Base-by-base conservation (phyloP, 306 rosid genomes). In the Canavalia ensiformis region DNA sequence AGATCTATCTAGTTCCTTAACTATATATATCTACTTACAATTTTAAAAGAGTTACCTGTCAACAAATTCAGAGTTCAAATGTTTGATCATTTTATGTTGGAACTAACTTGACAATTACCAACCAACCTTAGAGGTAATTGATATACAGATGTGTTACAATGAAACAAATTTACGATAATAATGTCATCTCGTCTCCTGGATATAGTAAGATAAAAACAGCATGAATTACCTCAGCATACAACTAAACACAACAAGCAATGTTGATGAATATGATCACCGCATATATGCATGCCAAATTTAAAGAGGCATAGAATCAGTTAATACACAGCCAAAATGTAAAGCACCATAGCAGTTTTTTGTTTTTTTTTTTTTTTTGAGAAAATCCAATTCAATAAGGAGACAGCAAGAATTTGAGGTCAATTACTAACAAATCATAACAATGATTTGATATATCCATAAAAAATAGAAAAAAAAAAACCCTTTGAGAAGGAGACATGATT, bases 131-230 rank as follows among this genome's bases (percentile, higher is more conserved):
- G 30, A 64, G 62, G 10, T 76, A 58, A 44, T 13, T 79, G 75
- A 67, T 73, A 78, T 4, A 59, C 30, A 55, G 78, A 12, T 59
- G 28, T 42, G 28, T 37, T 30, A 74, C 34, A 71, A 60, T 10
- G 8, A 51, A 69, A 44, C 66, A 68, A 52, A 78, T 54, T 51
- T 57, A 18, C 68, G 42, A 74, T 46, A 11, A 79, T 37, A 46
- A 62, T 58, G 49, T 33, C 77, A 62, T 71, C 35, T 37, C 70
- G 68, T 30, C 35, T 79, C 44, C 62, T 12, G 46, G 79, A 72
- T 72, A 79, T 58, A 28, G 28, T 49, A 80, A 72, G 56, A 74
- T 59, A 37, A 72, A 69, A 37, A 67, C 5, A 67, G 82, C 80
- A 66, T 51, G 68, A 76, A 74, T 29, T 78, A 56, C 57, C 52